phyloP scores from a whole-genome alignment of 345 rosid species.

The Murraya koenigii region DNA sequence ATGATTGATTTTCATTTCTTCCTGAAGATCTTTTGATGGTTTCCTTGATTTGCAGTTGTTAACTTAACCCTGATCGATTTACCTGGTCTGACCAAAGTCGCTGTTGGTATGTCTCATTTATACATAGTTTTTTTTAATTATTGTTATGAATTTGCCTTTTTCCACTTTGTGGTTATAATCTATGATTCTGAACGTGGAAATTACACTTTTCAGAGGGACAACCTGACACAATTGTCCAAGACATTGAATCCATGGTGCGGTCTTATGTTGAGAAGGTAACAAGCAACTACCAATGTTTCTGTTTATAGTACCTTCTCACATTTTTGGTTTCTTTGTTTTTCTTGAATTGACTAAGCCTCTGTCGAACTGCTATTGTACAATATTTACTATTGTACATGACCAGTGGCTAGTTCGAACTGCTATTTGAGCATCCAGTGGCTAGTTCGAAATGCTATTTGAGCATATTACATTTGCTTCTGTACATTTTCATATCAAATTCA shows the following conservation, averaged over 20 bases:
- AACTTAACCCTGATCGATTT: constrained; percentile 89
- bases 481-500: background rate
- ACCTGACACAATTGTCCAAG: constrained; percentile 79
- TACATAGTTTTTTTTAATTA: background rate
- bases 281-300: background rate
- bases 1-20: background rate
- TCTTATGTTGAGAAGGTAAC: constrained; percentile 88
- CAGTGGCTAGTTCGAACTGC: background rate
- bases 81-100: constrained; percentile 96
- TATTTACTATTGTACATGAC: background rate
- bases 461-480: background rate
- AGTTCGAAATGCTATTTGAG: no score
- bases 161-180: background rate
- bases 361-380: no score
- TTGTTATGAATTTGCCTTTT: constrained; percentile 7
- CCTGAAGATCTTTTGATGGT: background rate
- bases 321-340: background rate
- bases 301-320: background rate
- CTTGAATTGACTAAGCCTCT: background rate
- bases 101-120: constrained; percentile 57
- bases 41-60: constrained; percentile 62
- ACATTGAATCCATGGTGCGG: constrained; percentile 90
- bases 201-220: constrained; percentile 76
- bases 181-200: constrained; percentile 2
- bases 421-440: background rate